These are phyloP conservation scores for Wilhelminamyces savonicus DNA, from an alignment of 805 yeast species.

Conservation along the genomic window DNA sequence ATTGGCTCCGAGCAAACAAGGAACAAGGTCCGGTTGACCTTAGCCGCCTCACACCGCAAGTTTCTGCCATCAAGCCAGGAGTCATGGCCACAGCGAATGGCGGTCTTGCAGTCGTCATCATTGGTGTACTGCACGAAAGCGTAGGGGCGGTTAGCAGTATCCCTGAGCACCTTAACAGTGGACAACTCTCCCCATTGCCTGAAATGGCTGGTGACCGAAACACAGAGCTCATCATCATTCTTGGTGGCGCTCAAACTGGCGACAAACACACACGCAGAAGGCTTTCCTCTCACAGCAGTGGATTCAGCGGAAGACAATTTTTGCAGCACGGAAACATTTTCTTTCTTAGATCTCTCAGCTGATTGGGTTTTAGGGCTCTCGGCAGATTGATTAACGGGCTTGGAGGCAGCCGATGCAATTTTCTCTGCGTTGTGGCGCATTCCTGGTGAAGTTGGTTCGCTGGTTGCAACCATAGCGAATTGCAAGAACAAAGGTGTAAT, in stretches of 20 bases:
- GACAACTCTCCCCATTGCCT: conserved; percentile 63
- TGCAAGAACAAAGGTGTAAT: too few relatives aligned
- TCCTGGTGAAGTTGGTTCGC: too few relatives aligned
- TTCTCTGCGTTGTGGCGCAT: too few relatives aligned
- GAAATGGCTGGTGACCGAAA: conserved; percentile 65
- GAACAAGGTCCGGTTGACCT: conserved; percentile 81
- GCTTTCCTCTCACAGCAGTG: too few relatives aligned
- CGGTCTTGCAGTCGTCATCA: conserved; percentile 63
- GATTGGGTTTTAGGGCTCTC: too few relatives aligned
- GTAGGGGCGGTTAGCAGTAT: conserved; percentile 75
- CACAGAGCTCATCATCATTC: conserved; percentile 65
- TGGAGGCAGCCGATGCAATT: too few relatives aligned
- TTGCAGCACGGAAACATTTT: too few relatives aligned
- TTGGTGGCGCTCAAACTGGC: conserved; percentile 67
- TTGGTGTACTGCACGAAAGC: conserved; percentile 84
- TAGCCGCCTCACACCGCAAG: conserved; percentile 85
- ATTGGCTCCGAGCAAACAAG: conserved; percentile 30
- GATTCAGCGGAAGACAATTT: too few relatives aligned
- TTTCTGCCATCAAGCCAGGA: conserved; percentile 65
- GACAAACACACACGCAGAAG: conserved; percentile 84
- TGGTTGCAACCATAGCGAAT: too few relatives aligned
- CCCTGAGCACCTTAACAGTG: conserved; percentile 77
- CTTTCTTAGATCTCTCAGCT: too few relatives aligned
- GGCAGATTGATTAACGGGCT: too few relatives aligned
- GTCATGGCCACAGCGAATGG: conserved; percentile 65